A percentile compares a stretch with the other conserved stretches of the same genome.
Evolutionary conservation across 495 filamentous ascomycete species (phyloP).

Genomic region (Gamarada debralockiae): DNA sequence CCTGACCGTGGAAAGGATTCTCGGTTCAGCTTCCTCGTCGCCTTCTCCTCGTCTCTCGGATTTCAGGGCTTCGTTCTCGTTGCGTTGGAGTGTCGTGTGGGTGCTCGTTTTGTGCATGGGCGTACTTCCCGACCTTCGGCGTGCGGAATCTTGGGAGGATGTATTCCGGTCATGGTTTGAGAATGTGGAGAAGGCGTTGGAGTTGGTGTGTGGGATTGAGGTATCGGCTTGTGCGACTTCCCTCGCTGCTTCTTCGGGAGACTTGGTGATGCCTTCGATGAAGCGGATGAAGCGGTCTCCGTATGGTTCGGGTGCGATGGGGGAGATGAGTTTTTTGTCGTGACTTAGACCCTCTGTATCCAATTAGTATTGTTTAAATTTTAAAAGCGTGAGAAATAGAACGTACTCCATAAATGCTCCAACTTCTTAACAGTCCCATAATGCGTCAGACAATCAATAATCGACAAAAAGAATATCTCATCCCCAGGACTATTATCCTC

Average conservation of each 20-base stretch:
- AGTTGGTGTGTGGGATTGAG: constrained; percentile 23
- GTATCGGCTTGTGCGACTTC: constrained; percentile 45
- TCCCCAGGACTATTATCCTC: constrained; percentile 81
- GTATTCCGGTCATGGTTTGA: constrained; percentile 18
- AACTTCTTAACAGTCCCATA: constrained; percentile 23
- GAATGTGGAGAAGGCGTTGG: constrained; percentile 20
- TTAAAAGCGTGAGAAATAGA: not conserved
- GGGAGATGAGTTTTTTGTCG: constrained; percentile 81
- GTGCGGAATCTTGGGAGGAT: constrained; percentile 17
- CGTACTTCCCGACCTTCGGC: constrained; percentile 28
- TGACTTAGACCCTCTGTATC: constrained; percentile 86
- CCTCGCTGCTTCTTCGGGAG: constrained; percentile 72
- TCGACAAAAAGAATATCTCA: constrained; percentile 95
- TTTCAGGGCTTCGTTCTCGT: constrained; percentile 42
- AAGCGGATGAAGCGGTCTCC: constrained; percentile 94
- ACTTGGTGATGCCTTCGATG: constrained; percentile 86
- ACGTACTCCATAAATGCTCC: constrained; percentile 25
- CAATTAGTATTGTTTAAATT: constrained; percentile 35
- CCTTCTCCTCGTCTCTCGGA: constrained; percentile 32
- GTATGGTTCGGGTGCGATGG: constrained; percentile 87
- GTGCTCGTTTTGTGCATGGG: constrained; percentile 26
- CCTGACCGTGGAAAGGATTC: constrained; percentile 47
- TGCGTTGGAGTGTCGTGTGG: constrained; percentile 40
- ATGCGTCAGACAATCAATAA: constrained; percentile 96
- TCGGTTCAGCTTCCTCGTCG: constrained; percentile 44